Base-by-base conservation (phyloP, 2,329 filamentous ascomycete species). In the Septoria linicola region DNA sequence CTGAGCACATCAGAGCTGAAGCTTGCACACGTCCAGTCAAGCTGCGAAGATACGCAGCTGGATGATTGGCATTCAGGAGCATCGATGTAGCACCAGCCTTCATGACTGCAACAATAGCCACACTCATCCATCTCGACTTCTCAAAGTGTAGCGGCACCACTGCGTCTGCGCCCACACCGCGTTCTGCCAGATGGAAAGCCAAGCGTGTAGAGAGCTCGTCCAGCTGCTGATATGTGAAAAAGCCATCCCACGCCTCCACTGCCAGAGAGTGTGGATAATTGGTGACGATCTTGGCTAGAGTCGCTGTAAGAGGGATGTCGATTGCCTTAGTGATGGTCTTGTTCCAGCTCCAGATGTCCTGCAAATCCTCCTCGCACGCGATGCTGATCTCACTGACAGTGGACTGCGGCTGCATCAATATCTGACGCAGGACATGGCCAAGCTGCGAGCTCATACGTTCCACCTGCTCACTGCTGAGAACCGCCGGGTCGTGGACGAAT, bases 71-170 rank as follows among this genome's bases (percentile, higher is more conserved):
- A 35, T 68, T 65, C 41, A 67, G 59, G 17, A 60, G 48, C 1
- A 65, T 61, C 16, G 62, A 60, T 13, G 62, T 57, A 7, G 55
- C 62, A 23, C 66, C 66, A 10, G 61, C 62, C 53, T 68, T 69
- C 54, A 68, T 62, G n/a, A 55, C 47, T 21, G 54, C 65, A 37
- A 62, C 48, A 36, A 64, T 61, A 16, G 57, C 63, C 32, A 67
- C 58, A 30, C 55, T 54, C 35, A 53, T 60, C 61, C 62, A 67
- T 50, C 48, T 55, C 14, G 59, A 63, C 43, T 66, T 66, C 37
- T 63, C 58, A 20, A 66, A 59, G 48, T 55, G 63, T 6, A 64
- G 25, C 5, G 62, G 54, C 5, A 66, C 57, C 8, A 48, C 23
- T 20, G 27, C 17, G 16, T 31, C 45, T 19, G 39, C 23, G 2